Evolutionary conservation across 1,139 yeast genomes (phyloP).

Genomic region (Yamadazyma epiphylla): DNA sequence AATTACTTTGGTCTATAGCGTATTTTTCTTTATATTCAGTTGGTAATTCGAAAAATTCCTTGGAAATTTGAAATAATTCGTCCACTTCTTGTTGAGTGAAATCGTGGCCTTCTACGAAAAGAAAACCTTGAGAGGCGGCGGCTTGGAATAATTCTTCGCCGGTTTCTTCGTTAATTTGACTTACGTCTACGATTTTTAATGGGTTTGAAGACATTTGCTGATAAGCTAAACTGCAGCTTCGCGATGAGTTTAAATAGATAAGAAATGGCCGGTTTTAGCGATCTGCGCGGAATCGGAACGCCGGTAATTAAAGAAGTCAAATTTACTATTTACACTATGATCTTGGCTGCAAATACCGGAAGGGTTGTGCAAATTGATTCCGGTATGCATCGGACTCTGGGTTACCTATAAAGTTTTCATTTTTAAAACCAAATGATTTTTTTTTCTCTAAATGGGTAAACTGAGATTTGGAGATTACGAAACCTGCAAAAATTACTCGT

Average conservation of each 20-base stretch:
- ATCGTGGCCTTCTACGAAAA: slow-evolving; percentile 70
- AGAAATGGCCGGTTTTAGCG: not conserved
- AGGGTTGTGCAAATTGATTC: too few species aligned
- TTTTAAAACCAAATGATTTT: too few species aligned
- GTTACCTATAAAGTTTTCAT: too few species aligned
- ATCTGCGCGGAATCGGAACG: not conserved
- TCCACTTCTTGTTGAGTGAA: slow-evolving; percentile 58
- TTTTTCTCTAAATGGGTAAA: too few species aligned
- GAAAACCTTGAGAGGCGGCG: slow-evolving; percentile 65
- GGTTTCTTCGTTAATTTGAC: slow-evolving; percentile 37
- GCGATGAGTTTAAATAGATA: not conserved
- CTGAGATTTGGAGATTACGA: too few species aligned
- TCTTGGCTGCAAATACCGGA: too few species aligned
- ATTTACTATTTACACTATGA: too few species aligned
- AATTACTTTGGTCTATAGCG: slow-evolving; percentile 48
- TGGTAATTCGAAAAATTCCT: slow-evolving; percentile 53
- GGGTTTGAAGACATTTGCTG: slow-evolving; percentile 25
- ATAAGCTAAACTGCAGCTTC: not conserved
- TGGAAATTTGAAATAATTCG: slow-evolving; percentile 49
- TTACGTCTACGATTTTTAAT: slow-evolving; percentile 53
- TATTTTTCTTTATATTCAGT: slow-evolving; percentile 42
- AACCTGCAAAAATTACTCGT: too few species aligned
- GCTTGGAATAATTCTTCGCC: slow-evolving; percentile 57
- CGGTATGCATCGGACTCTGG: too few species aligned
- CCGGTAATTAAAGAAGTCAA: too few species aligned